Evolutionary conservation across 306 rosid genomes (phyloP), one percentile per base, ranked within the genome.

Genomic region (Argentina anserina): DNA sequence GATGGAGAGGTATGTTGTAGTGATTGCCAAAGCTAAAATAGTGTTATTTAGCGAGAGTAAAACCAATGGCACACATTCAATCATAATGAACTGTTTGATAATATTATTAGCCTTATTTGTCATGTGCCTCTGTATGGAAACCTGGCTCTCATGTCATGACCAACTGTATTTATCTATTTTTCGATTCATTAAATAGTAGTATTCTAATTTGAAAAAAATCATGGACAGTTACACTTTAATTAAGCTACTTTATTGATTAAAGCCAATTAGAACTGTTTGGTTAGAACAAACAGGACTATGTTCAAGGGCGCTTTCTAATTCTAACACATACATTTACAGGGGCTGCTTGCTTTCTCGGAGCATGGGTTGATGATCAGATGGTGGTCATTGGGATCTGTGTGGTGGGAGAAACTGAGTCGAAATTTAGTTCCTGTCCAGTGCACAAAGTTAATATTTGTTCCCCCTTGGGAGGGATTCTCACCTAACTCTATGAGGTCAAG

Each of bases 381-480:
- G 98, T 94, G 98, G 98, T 91, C 97, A 69, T 55, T 91, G 84
- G 98, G 90, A 88, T 94, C 97, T 60, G 89, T 89, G 34, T 94
- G 96, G 94, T 94, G 97, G 97, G 98, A 94, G 89, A 94, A 91
- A 83, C 73, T 94, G 72, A 94, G 90, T 87, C 86, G 96, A 52
- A 89, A 86, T 80, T 81, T 86, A 67, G 86, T 86, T 78, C 97
- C 97, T 34, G 94, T 94, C 72, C 98, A 89, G 71, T 94, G 97
- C 83, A 94, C 98, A 58, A 94, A 89, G 81, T 84, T 89, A 74
- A 91, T 94, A 50, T 94, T 94, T 79, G 91, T 94, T 77, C 96
- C 96, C 64, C 98, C 98, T 39, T 94, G 98, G 97, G 98, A 94
- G 65, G 98, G 98, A 84, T 91, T 94, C 83, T 94, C 97, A 14